phyloP scores from a whole-genome alignment of 1,284 basidiomycete genomes.

The Ustilago curta region DNA sequence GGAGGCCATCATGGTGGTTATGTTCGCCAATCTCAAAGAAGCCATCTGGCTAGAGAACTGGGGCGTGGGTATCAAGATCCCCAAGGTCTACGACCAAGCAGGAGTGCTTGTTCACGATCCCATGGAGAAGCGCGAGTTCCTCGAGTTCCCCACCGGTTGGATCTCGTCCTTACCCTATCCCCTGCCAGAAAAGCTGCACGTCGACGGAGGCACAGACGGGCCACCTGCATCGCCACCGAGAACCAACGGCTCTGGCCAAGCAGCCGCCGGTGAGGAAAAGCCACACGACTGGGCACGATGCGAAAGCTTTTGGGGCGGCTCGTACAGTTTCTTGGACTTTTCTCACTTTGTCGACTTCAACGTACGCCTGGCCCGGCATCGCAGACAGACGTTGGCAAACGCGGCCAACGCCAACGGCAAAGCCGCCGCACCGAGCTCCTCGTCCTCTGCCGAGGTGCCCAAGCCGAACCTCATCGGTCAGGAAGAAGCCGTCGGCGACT shows the following conservation, averaged over 20 bases:
- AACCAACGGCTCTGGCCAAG: background rate
- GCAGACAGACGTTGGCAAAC: constrained; percentile 10
- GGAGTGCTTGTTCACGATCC: constrained; percentile 28
- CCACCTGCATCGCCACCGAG: constrained; percentile 3
- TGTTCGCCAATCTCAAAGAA: constrained; percentile 54
- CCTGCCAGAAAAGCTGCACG: constrained; percentile 8
- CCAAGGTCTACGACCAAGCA: constrained; percentile 32
- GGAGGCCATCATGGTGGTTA: constrained; percentile 59
- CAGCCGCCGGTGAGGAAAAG: constrained; percentile 28
- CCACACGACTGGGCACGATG: constrained; percentile 57
- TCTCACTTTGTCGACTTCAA: constrained; percentile 51
- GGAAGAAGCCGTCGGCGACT: constrained; percentile 56
- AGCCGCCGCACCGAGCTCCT: background rate
- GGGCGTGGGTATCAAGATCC: constrained; percentile 53
- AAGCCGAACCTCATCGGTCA: constrained; percentile 34
- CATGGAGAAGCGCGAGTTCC: constrained; percentile 42
- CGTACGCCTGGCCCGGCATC: constrained; percentile 29
- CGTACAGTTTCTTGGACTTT: constrained; percentile 53
- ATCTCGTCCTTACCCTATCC: constrained; percentile 28
- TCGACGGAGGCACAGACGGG: background rate
- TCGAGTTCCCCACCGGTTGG: constrained; percentile 42
- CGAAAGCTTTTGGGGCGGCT: constrained; percentile 54
- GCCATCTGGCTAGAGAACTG: constrained; percentile 53
- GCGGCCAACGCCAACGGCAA: constrained; percentile 12
- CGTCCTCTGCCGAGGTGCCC: constrained; percentile 1